phyloP scores from a whole-genome alignment of 768 basidiomycete genomes.

The Tylopilus rubrobrunneus region DNA sequence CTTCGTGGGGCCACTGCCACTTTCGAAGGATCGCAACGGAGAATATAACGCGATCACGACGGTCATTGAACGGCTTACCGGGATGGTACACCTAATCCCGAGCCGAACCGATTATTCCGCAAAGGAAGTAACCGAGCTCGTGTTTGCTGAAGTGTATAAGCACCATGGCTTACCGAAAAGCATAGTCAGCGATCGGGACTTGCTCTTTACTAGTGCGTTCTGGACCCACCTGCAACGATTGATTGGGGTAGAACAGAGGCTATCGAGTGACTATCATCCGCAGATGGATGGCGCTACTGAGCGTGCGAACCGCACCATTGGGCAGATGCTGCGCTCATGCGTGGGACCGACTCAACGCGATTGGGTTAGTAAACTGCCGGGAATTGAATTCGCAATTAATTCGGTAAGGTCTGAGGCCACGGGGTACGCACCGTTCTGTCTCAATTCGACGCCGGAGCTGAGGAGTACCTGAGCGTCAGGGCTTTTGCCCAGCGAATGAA shows the following conservation, averaged over 20 bases:
- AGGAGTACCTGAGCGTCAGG: conserved; percentile 27
- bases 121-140: conserved; percentile 32
- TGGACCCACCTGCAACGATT: background rate
- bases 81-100: conserved; percentile 25
- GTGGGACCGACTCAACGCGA: background rate
- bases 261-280: background rate
- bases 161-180: conserved; percentile 11
- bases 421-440: no score
- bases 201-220: conserved; percentile 12
- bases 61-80: background rate
- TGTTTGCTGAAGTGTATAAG: conserved; percentile 35
- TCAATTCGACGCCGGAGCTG: background rate
- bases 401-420: no score
- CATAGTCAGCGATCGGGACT: conserved; percentile 25
- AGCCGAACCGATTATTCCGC: no score
- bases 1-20: conserved; percentile 36
- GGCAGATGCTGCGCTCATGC: background rate
- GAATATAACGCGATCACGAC: conserved; percentile 22
- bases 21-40: conserved; percentile 5
- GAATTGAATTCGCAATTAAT: no score
- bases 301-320: background rate
- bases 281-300: background rate
- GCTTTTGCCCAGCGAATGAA: conserved; percentile 26
- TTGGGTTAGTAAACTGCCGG: conserved; percentile 20
- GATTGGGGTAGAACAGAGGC: no score